Base-by-base conservation (phyloP, 495 filamentous ascomycete genomes). In the Trichocladium antarcticum region DNA sequence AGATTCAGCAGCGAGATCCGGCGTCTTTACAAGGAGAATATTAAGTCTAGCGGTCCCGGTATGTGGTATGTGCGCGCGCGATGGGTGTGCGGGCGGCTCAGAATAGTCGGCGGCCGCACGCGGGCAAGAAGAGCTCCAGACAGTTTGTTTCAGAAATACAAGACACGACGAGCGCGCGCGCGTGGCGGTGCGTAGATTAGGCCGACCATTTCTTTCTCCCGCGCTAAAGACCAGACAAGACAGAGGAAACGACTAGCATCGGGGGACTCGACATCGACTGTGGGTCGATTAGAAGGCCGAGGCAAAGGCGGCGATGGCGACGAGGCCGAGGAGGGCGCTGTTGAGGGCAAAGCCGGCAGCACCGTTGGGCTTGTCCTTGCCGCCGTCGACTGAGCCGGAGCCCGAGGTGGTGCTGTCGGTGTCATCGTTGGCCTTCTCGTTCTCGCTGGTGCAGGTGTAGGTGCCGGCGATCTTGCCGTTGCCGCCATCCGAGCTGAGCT, bases 401-500 rank as follows among this genome's bases (percentile, higher is more conserved):
- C 54, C 51, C 31, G 47, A 49, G 57, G 51, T 59, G 50, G 55
- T 55, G 36, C 48, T 39, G 35, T 59, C 58, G 34, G 67, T 70
- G 36, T 68, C 62, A 50, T 65, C 54, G 64, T 68, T 73, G 50
- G 70, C 70, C 14, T 61, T 56, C 14, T 55, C 59, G 52, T 68
- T 69, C 51, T 68, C 58, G 56, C 67, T 70, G 44, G 56, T 59
- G 73, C 84, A 89, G 36, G 37, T 68, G 65, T 71, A 83, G 29
- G 56, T 72, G 45, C 85, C 85, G 57, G 78, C 73, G 64, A 89
- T 80, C 37, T 51, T 31, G 41, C 68, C 67, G 38, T 56, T 51
- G 57, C 72, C 56, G 57, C 66, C 64, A 52, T 69, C 65, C 31
- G 47, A 56, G 36, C 61, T 53, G 29, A 72, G 56, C 53, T 65